phyloP scores from a whole-genome alignment of 2,329 filamentous ascomycete species.

The Pezicula carpinea region DNA sequence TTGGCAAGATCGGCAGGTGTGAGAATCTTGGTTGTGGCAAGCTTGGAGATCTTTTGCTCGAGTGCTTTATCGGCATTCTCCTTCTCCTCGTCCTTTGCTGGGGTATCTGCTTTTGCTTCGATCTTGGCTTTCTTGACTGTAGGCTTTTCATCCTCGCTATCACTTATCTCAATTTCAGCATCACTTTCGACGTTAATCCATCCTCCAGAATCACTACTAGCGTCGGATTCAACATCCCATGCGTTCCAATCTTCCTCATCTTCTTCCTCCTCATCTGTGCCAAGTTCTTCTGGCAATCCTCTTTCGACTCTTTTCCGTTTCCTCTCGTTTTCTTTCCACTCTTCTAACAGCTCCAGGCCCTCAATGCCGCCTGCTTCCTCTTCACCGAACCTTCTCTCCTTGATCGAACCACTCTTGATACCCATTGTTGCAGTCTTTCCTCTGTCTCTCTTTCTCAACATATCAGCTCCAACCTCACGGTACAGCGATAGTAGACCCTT shows the following conservation, averaged over 20 bases:
- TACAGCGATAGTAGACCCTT: conserved; percentile 88
- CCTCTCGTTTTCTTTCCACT: conserved; percentile 90
- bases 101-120: conserved; percentile 27
- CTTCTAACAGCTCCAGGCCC: conserved; percentile 82
- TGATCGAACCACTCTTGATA: conserved; percentile 68
- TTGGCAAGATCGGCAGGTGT: conserved; percentile 96
- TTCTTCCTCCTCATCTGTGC: conserved; percentile 56
- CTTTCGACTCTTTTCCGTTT: conserved; percentile 66
- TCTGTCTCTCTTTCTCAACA: conserved; percentile 84
- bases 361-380: conserved; percentile 78
- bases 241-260: conserved; percentile 54
- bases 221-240: conserved; percentile 52
- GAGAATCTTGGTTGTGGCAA: conserved; percentile 90
- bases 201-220: conserved; percentile 55
- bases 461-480: conserved; percentile 82
- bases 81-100: conserved; percentile 37
- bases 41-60: conserved; percentile 54
- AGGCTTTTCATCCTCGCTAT: conserved; percentile 70
- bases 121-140: conserved; percentile 61
- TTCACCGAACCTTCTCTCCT: conserved; percentile 78
- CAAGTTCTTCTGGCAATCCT: conserved; percentile 59
- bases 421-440: conserved; percentile 88
- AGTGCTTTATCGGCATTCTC: conserved; percentile 32
- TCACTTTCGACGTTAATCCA: conserved; percentile 92
- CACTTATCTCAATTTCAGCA: conserved; percentile 69